Percentiles rank a stretch among this genome's conserved stretches.
Conservation (phyloP, 805 yeast genomes). For the Clavispora phyllophila region DNA sequence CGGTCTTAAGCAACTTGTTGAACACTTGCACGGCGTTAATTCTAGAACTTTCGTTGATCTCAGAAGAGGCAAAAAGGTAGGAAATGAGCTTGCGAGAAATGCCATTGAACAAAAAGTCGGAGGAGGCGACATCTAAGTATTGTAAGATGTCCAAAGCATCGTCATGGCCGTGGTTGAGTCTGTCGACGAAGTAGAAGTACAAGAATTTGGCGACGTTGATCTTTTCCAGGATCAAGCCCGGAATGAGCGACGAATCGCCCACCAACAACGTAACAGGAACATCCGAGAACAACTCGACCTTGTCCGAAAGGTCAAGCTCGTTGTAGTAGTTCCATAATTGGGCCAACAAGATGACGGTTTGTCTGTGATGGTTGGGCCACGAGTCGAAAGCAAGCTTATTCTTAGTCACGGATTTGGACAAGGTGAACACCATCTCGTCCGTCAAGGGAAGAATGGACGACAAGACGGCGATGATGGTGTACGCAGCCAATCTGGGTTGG, state of each 20-base stretch:
- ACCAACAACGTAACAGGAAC: constrained; percentile 8
- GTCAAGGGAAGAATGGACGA: constrained; percentile 64
- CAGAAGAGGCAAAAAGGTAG: neutral
- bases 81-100: constrained; percentile 11
- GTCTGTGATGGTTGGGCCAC: constrained; percentile 15
- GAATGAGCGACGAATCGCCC: constrained; percentile 6
- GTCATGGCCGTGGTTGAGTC: constrained; percentile 13
- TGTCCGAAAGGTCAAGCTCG: constrained; percentile 3
- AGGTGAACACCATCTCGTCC: constrained; percentile 22
- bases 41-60: constrained; percentile 3
- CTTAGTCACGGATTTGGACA: constrained; percentile 30
- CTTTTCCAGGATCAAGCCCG: constrained; percentile 19
- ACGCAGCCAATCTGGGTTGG: constrained; percentile 78
- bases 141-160: constrained; percentile 20
- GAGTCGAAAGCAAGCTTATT: constrained; percentile 20
- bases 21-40: constrained; percentile 8
- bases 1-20: constrained; percentile 18
- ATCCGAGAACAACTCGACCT: constrained; percentile 1
- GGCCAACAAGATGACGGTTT: constrained; percentile 36
- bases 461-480: constrained; percentile 74
- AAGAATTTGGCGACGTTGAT: constrained; percentile 29
- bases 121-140: constrained; percentile 16
- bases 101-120: constrained; percentile 13
- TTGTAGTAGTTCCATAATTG: constrained; percentile 33
- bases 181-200: constrained; percentile 23